Evolutionary conservation across 1,284 basidiomycete species (phyloP), one percentile per base, ranked within the genome.

Genomic region (Leccinum proximum): DNA sequence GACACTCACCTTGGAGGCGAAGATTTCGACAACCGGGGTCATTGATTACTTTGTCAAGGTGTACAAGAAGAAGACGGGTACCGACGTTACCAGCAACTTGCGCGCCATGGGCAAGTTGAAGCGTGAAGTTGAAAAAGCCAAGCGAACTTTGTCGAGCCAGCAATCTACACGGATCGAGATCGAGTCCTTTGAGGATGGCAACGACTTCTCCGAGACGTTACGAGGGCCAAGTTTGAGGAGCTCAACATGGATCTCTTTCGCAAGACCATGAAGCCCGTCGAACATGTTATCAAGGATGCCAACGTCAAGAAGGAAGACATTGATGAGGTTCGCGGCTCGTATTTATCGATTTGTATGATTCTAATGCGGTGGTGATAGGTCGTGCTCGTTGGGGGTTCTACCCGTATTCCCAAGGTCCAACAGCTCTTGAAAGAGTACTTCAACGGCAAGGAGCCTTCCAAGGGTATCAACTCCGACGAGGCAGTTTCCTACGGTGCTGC

Each of bases 1-100:
- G 96, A 99, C 82, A 98, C 97, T 68, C 97, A 98, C 79, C 91
- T 98, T 69, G 97, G 97, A 85, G 97, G 97, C 80, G 97, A 98
- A 82, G 97, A 98, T 82, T 98, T 98, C 78, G 96, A 98, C 81
- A 97, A 98, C 86, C 91, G 94, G 64, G 87, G 30, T 97, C 68
- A 95, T 97, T 71, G 93, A 97, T 69, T 89, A 95, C 84, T 86
- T 97, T 75, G 85, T 89, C 83, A 96, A 97, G 83, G 79, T 83
- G 66, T 97, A 96, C 90, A 96, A 96, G 88, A 92, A 92, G 84
- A 97, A 97, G 87, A 93, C 91, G 48, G 92, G 92, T 67, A 91
- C 90, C 66, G 96, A 98, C 74, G 93, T 96, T 67, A 84, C 84
- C 67, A 84, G 79, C 76, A 97, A 98, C 85, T 86, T 93, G 74